phyloP scores from a whole-genome alignment of 352 stramenopile genomes.

The Blastocystis sp. region DNA sequence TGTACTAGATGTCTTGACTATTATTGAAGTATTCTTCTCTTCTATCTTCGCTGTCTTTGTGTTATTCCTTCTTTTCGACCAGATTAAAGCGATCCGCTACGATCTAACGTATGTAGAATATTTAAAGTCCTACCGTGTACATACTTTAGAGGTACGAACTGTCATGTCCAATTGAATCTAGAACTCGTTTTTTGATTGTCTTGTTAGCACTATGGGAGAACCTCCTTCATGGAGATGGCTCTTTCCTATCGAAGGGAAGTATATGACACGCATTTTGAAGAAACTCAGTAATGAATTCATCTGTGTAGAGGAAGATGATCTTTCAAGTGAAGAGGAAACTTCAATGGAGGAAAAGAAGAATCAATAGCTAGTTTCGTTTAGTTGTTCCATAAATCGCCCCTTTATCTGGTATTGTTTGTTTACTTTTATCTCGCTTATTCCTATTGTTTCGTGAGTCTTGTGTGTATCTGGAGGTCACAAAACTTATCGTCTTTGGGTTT shows the following conservation, averaged over 20 bases:
- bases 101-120: constrained; percentile 54
- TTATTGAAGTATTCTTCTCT: constrained; percentile 16
- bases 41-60: constrained; percentile 13
- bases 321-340: not conserved
- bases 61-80: not conserved
- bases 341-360: constrained; percentile 51
- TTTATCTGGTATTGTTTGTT: not conserved
- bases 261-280: constrained; percentile 2
- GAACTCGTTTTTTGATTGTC: constrained; percentile 44
- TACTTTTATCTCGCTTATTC: not conserved
- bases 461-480: not conserved
- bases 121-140: constrained; percentile 31
- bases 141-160: not conserved
- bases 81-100: constrained; percentile 47
- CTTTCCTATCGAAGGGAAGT: constrained; percentile 8
- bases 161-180: not conserved
- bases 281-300: constrained; percentile 49
- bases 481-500: not conserved
- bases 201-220: constrained; percentile 54
- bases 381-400: not conserved
- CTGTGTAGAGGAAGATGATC: not conserved
- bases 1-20: not conserved
- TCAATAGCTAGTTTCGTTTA: constrained; percentile 8
- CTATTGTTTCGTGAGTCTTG: not conserved
- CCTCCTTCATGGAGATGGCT: not conserved